A percentile compares a stretch with the other conserved stretches of the same genome.
Evolutionary conservation across 2,329 filamentous ascomycete species (phyloP).

Genomic region (Colletotrichum falcatum): DNA sequence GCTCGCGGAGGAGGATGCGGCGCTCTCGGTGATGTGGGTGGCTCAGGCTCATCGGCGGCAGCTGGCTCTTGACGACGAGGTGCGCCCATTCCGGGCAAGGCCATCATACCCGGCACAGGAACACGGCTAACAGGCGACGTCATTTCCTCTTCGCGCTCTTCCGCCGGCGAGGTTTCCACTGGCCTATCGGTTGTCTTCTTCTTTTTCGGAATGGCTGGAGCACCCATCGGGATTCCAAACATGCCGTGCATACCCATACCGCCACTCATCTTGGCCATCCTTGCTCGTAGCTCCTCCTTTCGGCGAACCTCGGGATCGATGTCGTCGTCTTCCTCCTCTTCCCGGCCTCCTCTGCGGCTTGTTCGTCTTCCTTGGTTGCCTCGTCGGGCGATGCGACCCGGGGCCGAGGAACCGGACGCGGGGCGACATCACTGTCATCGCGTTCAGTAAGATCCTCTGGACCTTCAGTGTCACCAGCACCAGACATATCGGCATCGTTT

Average conservation of each 20-base stretch:
- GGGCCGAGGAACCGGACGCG: constrained; percentile 51
- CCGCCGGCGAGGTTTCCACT: constrained; percentile 48
- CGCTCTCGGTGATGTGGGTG: constrained; percentile 54
- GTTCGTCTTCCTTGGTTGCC: constrained; percentile 51
- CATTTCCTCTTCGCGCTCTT: constrained; percentile 57
- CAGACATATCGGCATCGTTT: constrained; percentile 74
- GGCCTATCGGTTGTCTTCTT: constrained; percentile 62
- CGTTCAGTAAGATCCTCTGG: constrained; percentile 73
- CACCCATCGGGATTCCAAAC: constrained; percentile 79
- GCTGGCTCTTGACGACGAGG: constrained; percentile 59
- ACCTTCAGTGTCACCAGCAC: constrained; percentile 72
- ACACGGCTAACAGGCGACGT: constrained; percentile 59
- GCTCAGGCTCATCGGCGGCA: constrained; percentile 64
- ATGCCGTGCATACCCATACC: constrained; percentile 97
- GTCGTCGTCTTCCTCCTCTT: constrained; percentile 85
- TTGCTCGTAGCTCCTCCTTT: constrained; percentile 87
- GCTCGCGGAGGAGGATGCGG: constrained; percentile 56
- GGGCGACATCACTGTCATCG: constrained; percentile 78
- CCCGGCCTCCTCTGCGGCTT: constrained; percentile 67
- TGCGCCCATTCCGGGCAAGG: constrained; percentile 79
- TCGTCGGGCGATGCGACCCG: constrained; percentile 53
- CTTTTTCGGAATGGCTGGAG: constrained; percentile 64
- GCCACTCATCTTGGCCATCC: constrained; percentile 99
- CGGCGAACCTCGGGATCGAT: constrained; percentile 88
- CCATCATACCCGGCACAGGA: constrained; percentile 69